These are phyloP conservation scores for Sarcodon sp. DNA, from an alignment of 768 basidiomycete species.

Conservation along the genomic window DNA sequence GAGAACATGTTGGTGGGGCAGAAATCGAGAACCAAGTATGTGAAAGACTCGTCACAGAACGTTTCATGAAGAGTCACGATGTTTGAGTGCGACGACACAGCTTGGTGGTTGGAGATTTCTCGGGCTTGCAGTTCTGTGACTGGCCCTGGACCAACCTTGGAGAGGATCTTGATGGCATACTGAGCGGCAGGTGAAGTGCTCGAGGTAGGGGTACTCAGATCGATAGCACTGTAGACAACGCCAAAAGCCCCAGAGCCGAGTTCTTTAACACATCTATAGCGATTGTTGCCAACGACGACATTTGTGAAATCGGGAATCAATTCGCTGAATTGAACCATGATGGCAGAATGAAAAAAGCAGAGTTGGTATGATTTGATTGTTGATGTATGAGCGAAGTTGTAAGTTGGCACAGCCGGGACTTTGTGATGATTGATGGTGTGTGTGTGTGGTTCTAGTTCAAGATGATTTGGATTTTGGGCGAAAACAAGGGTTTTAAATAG, in stretches of 20 bases:
- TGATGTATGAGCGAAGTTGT: too few relatives aligned
- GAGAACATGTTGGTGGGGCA: constrained; percentile 31
- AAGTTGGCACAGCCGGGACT: too few relatives aligned
- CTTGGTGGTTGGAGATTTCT: constrained; percentile 50
- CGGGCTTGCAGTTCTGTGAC: constrained; percentile 29
- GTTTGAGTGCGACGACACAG: constrained; percentile 41
- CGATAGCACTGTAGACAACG: constrained; percentile 14
- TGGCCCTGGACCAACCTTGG: constrained; percentile 1
- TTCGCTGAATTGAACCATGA: too few relatives aligned
- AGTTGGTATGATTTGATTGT: too few relatives aligned
- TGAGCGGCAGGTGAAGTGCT: constrained; percentile 1
- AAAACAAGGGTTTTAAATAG: too few relatives aligned
- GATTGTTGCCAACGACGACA: constrained; percentile 6
- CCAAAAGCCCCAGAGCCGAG: constrained; percentile 16
- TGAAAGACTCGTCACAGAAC: constrained; percentile 42
- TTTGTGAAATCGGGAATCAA: constrained; percentile 12
- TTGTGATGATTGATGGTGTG: too few relatives aligned
- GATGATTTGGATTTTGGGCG: too few relatives aligned
- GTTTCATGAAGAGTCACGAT: constrained; percentile 59
- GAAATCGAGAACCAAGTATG: constrained; percentile 56
- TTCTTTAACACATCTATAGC: constrained; percentile 8
- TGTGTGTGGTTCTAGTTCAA: too few relatives aligned
- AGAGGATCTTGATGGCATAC: constrained; percentile 11
- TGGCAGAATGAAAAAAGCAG: too few relatives aligned
- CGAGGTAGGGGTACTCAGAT: constrained; percentile 8